These are phyloP conservation scores for Mentha longifolia DNA, from an alignment of 257 asterid species.

Conservation along the genomic window DNA sequence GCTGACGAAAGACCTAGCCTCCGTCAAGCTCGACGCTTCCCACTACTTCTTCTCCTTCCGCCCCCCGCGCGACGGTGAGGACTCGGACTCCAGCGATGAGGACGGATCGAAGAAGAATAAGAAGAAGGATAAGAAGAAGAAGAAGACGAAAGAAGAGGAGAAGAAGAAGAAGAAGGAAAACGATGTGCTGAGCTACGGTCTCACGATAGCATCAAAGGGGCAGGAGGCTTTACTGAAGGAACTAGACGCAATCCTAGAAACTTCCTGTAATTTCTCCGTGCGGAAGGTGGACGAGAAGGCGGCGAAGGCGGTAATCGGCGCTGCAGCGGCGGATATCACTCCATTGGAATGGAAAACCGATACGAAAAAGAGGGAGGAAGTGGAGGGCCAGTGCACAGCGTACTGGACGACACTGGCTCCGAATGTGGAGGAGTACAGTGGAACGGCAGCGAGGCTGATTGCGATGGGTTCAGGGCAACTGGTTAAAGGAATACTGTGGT, in stretches of 20 bases:
- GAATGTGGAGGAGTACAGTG: conserved; percentile 94
- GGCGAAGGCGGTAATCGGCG: conserved; percentile 54
- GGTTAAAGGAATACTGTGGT: conserved; percentile 91
- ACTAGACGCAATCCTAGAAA: conserved; percentile 64
- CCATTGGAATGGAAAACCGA: conserved; percentile 59
- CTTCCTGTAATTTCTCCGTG: conserved; percentile 64
- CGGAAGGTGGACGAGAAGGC: conserved; percentile 67
- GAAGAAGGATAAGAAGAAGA: conserved; percentile 30
- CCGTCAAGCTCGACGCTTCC: conserved; percentile 80
- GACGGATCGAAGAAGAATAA: conserved; percentile 40
- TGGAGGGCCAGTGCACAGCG: conserved; percentile 86
- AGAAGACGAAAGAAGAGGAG: conserved; percentile 18
- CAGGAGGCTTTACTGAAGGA: conserved; percentile 62
- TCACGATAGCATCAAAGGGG: conserved; percentile 74
- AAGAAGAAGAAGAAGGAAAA: conserved; percentile 32
- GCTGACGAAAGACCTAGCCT: conserved; percentile 71
- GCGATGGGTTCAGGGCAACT: conserved; percentile 93
- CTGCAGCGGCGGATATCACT: conserved; percentile 54
- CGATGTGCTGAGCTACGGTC: conserved; percentile 72
- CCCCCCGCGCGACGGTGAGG: conserved; percentile 41
- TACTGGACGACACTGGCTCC: conserved; percentile 98
- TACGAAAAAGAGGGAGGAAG: conserved; percentile 63
- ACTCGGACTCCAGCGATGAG: conserved; percentile 54
- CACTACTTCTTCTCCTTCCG: conserved; percentile 86
- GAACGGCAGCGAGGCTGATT: conserved; percentile 80